phyloP scores from a whole-genome alignment of 768 basidiomycete species.

The Butyriboletus loyo region DNA sequence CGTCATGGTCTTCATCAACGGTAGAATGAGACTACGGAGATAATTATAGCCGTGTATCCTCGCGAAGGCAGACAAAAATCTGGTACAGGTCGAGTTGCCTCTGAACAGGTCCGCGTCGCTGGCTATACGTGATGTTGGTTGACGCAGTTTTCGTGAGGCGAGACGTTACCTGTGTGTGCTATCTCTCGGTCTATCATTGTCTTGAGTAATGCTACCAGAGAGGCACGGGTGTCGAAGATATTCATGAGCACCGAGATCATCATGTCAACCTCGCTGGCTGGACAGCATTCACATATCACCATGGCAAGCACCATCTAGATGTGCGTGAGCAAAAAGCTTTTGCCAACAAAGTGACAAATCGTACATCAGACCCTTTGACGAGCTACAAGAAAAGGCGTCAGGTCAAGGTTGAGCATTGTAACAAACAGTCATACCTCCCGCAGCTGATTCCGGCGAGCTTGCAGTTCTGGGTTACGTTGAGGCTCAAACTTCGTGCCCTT shows the following conservation, averaged over 20 bases:
- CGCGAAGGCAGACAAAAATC: slow-evolving; percentile 83
- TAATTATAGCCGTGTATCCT: slow-evolving; percentile 91
- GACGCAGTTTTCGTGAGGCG: background rate
- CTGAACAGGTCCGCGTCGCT: slow-evolving; percentile 83
- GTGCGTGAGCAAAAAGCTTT: slow-evolving; percentile 7
- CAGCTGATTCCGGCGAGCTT: slow-evolving; percentile 49
- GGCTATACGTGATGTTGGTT: slow-evolving; percentile 41
- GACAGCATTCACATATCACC: slow-evolving; percentile 86
- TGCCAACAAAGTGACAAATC: slow-evolving; percentile 19
- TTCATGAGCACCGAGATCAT: slow-evolving; percentile 85
- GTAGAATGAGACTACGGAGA: slow-evolving; percentile 73
- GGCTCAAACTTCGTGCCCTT: slow-evolving; percentile 77
- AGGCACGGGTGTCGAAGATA: slow-evolving; percentile 74
- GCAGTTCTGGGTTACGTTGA: slow-evolving; percentile 47
- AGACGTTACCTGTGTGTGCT: slow-evolving; percentile 58
- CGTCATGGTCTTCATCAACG: slow-evolving; percentile 73
- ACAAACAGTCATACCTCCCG: slow-evolving; percentile 48
- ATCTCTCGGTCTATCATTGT: slow-evolving; percentile 86
- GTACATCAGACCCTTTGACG: slow-evolving; percentile 70
- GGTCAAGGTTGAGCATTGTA: background rate
- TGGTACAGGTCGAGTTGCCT: slow-evolving; percentile 82
- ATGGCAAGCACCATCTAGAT: slow-evolving; percentile 71
- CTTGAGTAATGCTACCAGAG: slow-evolving; percentile 72
- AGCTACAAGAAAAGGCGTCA: slow-evolving; percentile 42
- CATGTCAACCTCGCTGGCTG: slow-evolving; percentile 72